Conservation (phyloP, 2,329 filamentous ascomycete species). For the Stachybotrys chlorohalonatus region DNA sequence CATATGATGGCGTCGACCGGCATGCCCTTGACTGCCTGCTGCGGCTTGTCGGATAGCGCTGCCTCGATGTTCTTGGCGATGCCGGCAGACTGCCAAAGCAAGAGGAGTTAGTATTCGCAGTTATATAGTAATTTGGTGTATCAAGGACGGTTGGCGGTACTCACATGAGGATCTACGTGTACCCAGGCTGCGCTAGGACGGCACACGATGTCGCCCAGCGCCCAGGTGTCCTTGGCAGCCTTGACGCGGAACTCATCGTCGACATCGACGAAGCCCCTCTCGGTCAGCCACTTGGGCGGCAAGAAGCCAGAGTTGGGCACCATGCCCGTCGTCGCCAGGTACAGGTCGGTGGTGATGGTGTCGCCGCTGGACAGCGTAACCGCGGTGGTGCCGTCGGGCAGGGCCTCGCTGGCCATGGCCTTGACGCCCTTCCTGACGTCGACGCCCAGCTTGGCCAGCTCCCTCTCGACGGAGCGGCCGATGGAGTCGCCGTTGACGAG, state of each 20-base stretch:
- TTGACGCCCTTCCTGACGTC: conserved; percentile 32
- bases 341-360: conserved; percentile 43
- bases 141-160: conserved; percentile 3
- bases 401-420: conserved; percentile 24
- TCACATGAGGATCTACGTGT: conserved; percentile 47
- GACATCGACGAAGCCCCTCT: conserved; percentile 34
- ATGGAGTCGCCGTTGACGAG: conserved; percentile 35
- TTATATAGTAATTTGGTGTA: background rate
- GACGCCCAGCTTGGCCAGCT: conserved; percentile 46
- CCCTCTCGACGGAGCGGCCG: conserved; percentile 30
- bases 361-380: conserved; percentile 37
- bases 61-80: conserved; percentile 46
- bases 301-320: conserved; percentile 46
- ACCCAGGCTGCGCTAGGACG: conserved; percentile 48
- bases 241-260: conserved; percentile 42
- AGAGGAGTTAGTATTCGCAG: no score
- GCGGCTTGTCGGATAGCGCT: conserved; percentile 32
- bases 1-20: conserved; percentile 40
- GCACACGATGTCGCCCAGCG: conserved; percentile 43
- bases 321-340: conserved; percentile 47
- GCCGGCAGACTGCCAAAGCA: conserved; percentile 29
- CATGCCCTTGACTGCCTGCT: conserved; percentile 33
- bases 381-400: conserved; percentile 35
- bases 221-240: conserved; percentile 38
- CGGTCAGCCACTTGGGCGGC: conserved; percentile 31